A percentile compares a stretch with the other conserved stretches of the same genome.
Evolutionary conservation across 495 filamentous ascomycete species (phyloP).

Genomic region (Podospora anserina): DNA sequence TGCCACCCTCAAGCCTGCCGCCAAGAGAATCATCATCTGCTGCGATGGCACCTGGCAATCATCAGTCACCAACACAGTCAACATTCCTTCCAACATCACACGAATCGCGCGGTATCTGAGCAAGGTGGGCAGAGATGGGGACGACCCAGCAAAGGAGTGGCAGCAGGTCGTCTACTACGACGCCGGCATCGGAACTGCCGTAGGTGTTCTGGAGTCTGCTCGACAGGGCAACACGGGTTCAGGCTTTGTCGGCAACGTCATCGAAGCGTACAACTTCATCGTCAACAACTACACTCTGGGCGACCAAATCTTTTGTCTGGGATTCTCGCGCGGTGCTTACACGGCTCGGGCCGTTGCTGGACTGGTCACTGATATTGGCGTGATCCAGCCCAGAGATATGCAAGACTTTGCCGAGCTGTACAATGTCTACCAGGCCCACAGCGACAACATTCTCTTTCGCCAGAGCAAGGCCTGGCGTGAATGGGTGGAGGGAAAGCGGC

Average conservation of each 20-base stretch:
- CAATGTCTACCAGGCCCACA: constrained; percentile 2
- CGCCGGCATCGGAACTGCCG: constrained; percentile 10
- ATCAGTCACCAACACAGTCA: constrained; percentile 12
- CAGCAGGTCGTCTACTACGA: constrained; percentile 29
- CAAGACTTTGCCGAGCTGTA: constrained; percentile 2
- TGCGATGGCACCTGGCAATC: constrained; percentile 27
- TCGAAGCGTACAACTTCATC: constrained; percentile 60
- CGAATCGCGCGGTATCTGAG: constrained; percentile 11
- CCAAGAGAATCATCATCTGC: constrained; percentile 25
- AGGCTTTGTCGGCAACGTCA: constrained; percentile 37
- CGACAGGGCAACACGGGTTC: not conserved
- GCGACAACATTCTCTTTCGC: not conserved
- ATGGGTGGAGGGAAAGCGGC: not conserved
- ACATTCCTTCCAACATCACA: constrained; percentile 21
- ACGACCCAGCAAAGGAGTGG: not conserved
- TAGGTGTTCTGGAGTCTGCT: not conserved
- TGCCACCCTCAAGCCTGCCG: constrained; percentile 1
- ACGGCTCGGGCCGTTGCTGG: constrained; percentile 58
- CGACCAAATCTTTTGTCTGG: constrained; percentile 61
- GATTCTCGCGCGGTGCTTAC: constrained; percentile 65
- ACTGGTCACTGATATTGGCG: constrained; percentile 38
- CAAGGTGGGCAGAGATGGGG: not conserved
- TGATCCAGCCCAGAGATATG: constrained; percentile 37
- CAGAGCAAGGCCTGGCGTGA: constrained; percentile 1
- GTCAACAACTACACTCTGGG: constrained; percentile 55